Evolutionary conservation across 495 filamentous ascomycete species (phyloP), one percentile per base, ranked within the genome.

Genomic region (Penicillium ucsense): DNA sequence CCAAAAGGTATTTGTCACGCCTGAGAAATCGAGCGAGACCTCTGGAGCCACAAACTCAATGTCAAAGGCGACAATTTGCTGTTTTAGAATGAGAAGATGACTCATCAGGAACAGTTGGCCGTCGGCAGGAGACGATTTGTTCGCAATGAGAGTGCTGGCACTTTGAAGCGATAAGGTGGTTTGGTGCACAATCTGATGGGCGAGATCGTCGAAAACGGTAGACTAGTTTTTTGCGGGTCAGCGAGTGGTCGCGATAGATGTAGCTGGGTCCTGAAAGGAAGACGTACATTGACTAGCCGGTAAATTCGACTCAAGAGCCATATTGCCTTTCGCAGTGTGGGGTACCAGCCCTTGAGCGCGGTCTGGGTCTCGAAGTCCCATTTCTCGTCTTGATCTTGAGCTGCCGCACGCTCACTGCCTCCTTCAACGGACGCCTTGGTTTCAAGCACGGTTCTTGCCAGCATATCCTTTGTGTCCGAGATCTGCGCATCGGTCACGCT

Each of bases 61-160:
- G 67, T 96, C 89, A 52, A 95, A 89, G 11, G 89, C 87, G 34
- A 95, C 79, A 31, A 96, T 87, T 53, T 91, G 84, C 53, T 91
- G 88, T 57, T 94, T 94, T 8, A 96, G 79, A 50, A 94, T 81
- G 35, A 95, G 82, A 3, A 96, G 75, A 60, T 96, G 90, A 53
- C 88, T 89, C 66, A 96, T 83, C 50, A 94, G 79, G 65, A 96
- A 96, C 31, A 96, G 76, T 52, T 89, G 82, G 1, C 80, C 77
- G 62, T 92, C 86, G 5, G 71, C 70, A 4, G 72, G 60, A 10
- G 74, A 72, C 5, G 74, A 79, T 55, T 76, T 81, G 63, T 62
- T 74, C 38, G 64, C 60, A 30, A 87, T 76, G 9, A 70, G 65
- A 37, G 57, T 60, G 44, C 71, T 68, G 38, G 75, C 74, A 43